Conservation (phyloP, 1,139 yeast species). For the Petasospora fabianii region DNA sequence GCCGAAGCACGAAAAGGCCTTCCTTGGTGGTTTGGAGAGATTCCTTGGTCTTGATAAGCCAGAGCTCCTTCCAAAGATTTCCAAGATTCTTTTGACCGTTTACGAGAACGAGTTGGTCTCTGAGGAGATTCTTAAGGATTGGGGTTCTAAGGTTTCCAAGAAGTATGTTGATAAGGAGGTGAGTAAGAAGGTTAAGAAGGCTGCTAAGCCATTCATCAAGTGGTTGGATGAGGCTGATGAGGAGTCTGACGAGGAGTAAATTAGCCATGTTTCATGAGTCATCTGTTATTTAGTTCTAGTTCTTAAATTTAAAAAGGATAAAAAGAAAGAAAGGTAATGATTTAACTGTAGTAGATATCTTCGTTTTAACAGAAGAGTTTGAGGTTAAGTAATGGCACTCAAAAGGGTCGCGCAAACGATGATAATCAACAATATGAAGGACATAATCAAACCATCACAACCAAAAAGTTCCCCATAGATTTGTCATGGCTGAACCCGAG, state of each 20-base stretch:
- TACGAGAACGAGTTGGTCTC: conserved; percentile 81
- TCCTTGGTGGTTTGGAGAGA: conserved; percentile 95
- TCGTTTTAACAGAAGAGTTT: too few species aligned
- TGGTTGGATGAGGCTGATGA: conserved; percentile 96
- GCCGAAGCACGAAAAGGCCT: conserved; percentile 73
- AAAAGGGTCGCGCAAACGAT: too few species aligned
- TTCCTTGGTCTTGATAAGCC: conserved; percentile 81
- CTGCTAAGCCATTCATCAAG: conserved; percentile 90
- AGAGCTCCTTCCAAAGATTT: conserved; percentile 67
- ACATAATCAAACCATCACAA: too few species aligned
- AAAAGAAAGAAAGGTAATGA: too few species aligned
- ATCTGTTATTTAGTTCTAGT: too few species aligned
- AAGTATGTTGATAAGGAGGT: conserved; percentile 91
- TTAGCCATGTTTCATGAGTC: background rate
- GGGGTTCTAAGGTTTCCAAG: conserved; percentile 93
- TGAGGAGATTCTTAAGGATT: conserved; percentile 74
- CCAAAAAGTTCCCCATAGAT: too few species aligned
- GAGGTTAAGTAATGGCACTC: too few species aligned
- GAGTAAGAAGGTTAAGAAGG: conserved; percentile 91
- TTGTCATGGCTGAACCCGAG: too few species aligned
- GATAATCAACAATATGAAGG: too few species aligned
- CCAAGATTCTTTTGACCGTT: conserved; percentile 75
- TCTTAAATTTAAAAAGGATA: too few species aligned
- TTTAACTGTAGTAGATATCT: too few species aligned
- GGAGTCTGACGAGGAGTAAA: conserved; percentile 48